Base-by-base conservation (phyloP, 2,329 filamentous ascomycete genomes). In the Ophiostoma perfectum region DNA sequence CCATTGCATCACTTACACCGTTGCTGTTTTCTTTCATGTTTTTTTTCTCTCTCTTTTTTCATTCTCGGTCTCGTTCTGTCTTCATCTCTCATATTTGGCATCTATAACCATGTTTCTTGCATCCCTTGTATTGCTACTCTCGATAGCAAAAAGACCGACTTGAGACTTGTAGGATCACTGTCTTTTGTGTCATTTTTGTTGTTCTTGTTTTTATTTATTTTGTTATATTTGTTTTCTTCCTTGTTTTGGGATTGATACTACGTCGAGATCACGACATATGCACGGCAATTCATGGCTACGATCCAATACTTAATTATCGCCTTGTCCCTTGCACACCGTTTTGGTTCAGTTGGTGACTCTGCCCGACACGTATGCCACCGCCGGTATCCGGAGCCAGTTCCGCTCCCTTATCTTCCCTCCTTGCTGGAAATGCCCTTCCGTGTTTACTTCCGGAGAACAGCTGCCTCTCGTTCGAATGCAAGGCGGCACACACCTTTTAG, bases 1-100 rank as follows among this genome's bases (percentile, higher is more conserved):
- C 49, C 8, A 27, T 55, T 27, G 49, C 12, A 7, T 11, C 66
- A 67, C 38, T 55, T 64, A 64, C 66, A 64, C 58, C 60, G 39
- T 49, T 67, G 16, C 18, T 12, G 7, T 38, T 36, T 7, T 67
- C 38, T 45, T 38, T 47, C 5, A 9, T 47, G 49, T 67, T 41
- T 8, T 27, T 42, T 67, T 52, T 47, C 45, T 41, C 14, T 14
- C 47, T 41, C 14, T 14, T 1, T 8, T 55, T 55, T 11, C 49
- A 9, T 27, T 55, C 12, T 11, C 27, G 3, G 8, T 11, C 27
- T 9, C 49, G 6, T 52, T 55, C 6, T 49, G 6, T 27, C 5
- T 9, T 55, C 7, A 5, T 55, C n/a, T 2, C 11, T 9, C 8
- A 27, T 55, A 5, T 55, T 27, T 55, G 2, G 27, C 2, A 5